phyloP scores from a whole-genome alignment of 768 basidiomycete species.

The Tylopilus cervinicoccineus region DNA sequence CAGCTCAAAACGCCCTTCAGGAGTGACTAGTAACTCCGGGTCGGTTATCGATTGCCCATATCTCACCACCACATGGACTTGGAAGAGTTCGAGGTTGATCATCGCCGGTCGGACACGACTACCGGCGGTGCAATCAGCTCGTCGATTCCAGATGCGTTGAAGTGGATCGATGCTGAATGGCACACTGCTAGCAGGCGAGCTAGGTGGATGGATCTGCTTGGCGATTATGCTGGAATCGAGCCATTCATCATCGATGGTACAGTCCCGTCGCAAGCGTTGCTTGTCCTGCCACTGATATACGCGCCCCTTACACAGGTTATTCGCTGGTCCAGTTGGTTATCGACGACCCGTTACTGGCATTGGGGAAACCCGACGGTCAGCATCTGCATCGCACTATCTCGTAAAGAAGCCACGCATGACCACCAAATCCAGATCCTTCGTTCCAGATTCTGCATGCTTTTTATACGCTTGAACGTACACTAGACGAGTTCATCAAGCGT shows the following conservation, averaged over 20 bases:
- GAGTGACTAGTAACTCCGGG: background rate
- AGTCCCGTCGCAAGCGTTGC: background rate
- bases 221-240: slow-evolving; percentile 67
- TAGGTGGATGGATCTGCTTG: slow-evolving; percentile 67
- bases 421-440: slow-evolving; percentile 37
- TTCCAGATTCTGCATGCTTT: slow-evolving; percentile 66
- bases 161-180: slow-evolving; percentile 37
- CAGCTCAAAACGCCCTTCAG: slow-evolving; percentile 1
- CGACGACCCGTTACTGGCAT: slow-evolving; percentile 55
- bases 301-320: slow-evolving; percentile 43
- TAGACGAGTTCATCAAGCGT: slow-evolving; percentile 47
- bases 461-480: slow-evolving; percentile 47
- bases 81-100: slow-evolving; percentile 34
- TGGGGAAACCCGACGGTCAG: slow-evolving; percentile 47
- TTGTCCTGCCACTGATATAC: background rate
- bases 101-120: background rate
- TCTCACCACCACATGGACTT: slow-evolving; percentile 31
- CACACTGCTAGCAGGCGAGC: slow-evolving; percentile 36
- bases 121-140: background rate
- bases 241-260: slow-evolving; percentile 63
- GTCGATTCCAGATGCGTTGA: slow-evolving; percentile 24
- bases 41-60: background rate
- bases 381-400: background rate
- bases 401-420: background rate
- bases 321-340: slow-evolving; percentile 56